Evolutionary conservation across 1,284 basidiomycete genomes (phyloP).

Genomic region (Leccinum subspadiceum): DNA sequence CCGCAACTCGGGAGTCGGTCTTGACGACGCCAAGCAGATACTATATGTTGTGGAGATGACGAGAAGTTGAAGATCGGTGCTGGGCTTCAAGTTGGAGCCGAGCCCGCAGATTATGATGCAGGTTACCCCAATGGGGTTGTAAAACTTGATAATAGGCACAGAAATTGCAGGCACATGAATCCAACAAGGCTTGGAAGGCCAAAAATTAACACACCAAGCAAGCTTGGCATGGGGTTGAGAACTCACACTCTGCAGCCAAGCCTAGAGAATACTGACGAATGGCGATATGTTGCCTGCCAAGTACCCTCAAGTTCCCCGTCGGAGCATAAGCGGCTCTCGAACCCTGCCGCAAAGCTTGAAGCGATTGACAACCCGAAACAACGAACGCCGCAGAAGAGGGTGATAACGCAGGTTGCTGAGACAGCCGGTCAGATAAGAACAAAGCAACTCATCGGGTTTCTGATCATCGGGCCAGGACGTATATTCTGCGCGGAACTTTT

Average conservation of each 20-base stretch:
- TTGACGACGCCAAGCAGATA: constrained; percentile 6
- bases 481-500: constrained; percentile 1
- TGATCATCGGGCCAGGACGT: neutral
- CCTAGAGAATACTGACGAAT: constrained; percentile 2
- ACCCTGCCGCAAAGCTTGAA: constrained; percentile 1
- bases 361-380: constrained; percentile 5
- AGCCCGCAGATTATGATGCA: neutral
- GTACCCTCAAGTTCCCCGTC: neutral
- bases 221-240: constrained; percentile 1
- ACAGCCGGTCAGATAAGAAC: constrained; percentile 1
- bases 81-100: neutral
- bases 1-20: neutral
- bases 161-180: neutral
- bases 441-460: neutral
- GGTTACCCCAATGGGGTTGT: neutral
- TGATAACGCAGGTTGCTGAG: neutral
- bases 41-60: neutral
- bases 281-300: neutral
- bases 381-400: constrained; percentile 1
- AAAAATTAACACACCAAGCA: constrained; percentile 8
- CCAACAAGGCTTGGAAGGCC: constrained; percentile 1
- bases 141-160: constrained; percentile 3
- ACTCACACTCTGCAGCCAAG: neutral
- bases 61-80: neutral
- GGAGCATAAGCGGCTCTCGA: constrained; percentile 12